These are phyloP conservation scores for Candolleomyces aberdarensis DNA, from an alignment of 768 basidiomycete species.

Conservation along the genomic window DNA sequence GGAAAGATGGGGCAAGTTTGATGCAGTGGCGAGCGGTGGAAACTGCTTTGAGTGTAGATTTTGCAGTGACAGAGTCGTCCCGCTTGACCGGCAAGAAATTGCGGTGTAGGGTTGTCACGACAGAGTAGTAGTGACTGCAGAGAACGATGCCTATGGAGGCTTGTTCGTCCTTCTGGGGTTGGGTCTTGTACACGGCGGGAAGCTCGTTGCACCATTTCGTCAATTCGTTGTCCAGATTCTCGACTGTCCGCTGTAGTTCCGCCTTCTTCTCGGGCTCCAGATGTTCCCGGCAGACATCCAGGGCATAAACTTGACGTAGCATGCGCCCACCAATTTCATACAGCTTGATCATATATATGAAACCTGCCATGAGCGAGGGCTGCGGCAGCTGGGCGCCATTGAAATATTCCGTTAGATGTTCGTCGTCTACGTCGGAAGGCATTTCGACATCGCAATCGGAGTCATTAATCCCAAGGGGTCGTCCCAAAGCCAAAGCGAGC, in stretches of 20 bases:
- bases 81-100: slow-evolving; percentile 80
- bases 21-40: slow-evolving; percentile 85
- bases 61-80: slow-evolving; percentile 64
- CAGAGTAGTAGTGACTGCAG: slow-evolving; percentile 87
- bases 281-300: slow-evolving; percentile 73
- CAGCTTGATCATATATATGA: slow-evolving; percentile 68
- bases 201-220: slow-evolving; percentile 83
- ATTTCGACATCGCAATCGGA: slow-evolving; percentile 87
- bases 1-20: slow-evolving; percentile 80
- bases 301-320: slow-evolving; percentile 76
- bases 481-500: slow-evolving; percentile 86
- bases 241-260: slow-evolving; percentile 77
- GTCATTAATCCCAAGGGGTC: slow-evolving; percentile 87
- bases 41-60: slow-evolving; percentile 77
- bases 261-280: slow-evolving; percentile 70
- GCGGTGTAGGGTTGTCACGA: slow-evolving; percentile 83
- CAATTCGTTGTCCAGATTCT: slow-evolving; percentile 72
- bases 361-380: slow-evolving; percentile 78
- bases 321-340: slow-evolving; percentile 86
- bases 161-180: slow-evolving; percentile 71
- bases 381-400: slow-evolving; percentile 55
- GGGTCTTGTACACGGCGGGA: slow-evolving; percentile 70
- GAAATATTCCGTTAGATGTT: slow-evolving; percentile 68
- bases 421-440: slow-evolving; percentile 83
- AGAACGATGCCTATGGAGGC: slow-evolving; percentile 83